Evolutionary conservation across 75 land plant genomes (phyloP), one percentile per base, ranked within the genome.

Genomic region (Larix kaempferi): DNA sequence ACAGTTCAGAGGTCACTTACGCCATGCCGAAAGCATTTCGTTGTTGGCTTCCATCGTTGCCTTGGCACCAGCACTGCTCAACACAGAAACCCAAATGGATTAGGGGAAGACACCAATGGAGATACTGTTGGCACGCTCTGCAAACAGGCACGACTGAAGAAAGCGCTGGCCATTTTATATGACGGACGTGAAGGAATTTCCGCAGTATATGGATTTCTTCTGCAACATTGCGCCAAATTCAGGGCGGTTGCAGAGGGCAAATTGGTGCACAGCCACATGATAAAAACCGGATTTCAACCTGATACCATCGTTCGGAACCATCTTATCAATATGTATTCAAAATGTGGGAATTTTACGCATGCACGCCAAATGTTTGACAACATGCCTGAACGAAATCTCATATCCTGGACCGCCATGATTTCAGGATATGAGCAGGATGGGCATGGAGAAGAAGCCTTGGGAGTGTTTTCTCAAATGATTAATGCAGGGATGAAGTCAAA

Each of bases 241-340:
- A 61, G 60, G 57, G 61, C 57, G 3, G n/a, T 81, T 1, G 17
- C 57, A 16, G 44, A 78, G 37, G 89, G 86, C 6, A 73, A 5
- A 61, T 59, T 56, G 14, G 66, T 79, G 41, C 84, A 85, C n/a
- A 67, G 33, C 62, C 78, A 76, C 61, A 79, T 77, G 10, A 57
- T 78, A 23, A 71, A 82, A 75, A 35, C 12, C 10, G 83, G 83
- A 5, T 81, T 82, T 71, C 75, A 71, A 55, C 78, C 65, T 14
- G 62, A 81, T 60, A 64, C 82, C 6, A 21, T 65, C 35, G 75
- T 80, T 6, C 13, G 25, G 29, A 69, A 17, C 72, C 10, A 22
- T 29, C 72, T 77, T n/a, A 44, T 77, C 4, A 63, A 22, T 37
- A 49, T 49, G 44, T 77, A 77, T 77, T 71, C 71, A 7, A 60